Evolutionary conservation across 768 basidiomycete species (phyloP).

Genomic region (Mycena alexandri): DNA sequence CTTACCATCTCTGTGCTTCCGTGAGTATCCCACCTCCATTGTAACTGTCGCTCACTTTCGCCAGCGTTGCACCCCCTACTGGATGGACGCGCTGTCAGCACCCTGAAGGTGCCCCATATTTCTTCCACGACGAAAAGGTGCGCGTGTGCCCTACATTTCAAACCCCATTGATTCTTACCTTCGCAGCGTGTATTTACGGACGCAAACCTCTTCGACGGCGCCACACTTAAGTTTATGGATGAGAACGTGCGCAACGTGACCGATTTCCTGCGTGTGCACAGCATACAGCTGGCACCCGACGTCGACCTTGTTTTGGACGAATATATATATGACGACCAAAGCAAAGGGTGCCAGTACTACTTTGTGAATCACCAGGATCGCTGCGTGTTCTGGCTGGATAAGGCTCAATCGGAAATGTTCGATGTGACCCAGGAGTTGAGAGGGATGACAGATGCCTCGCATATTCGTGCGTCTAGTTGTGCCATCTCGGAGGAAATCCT

Average conservation of each 20-base stretch:
- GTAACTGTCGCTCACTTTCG: neutral
- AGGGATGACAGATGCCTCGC: constrained; percentile 53
- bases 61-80: constrained; percentile 31
- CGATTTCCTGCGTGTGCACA: constrained; percentile 41
- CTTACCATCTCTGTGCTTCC: constrained; percentile 18
- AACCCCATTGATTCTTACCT: neutral
- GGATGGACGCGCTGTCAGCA: constrained; percentile 65
- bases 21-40: constrained; percentile 8
- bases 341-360: constrained; percentile 41
- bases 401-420: constrained; percentile 51
- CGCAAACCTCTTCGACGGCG: constrained; percentile 59
- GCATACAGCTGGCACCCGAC: constrained; percentile 48
- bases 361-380: constrained; percentile 56
- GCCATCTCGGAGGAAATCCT: neutral
- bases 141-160: constrained; percentile 33
- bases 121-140: constrained; percentile 62
- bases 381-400: constrained; percentile 68
- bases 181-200: constrained; percentile 67
- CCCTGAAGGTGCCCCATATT: constrained; percentile 75
- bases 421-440: constrained; percentile 44
- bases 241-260: constrained; percentile 49
- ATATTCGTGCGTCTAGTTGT: constrained; percentile 53
- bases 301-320: constrained; percentile 64
- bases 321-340: constrained; percentile 37
- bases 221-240: constrained; percentile 49